Base-by-base conservation (phyloP, 1,284 basidiomycete species). In the Coriolopsis trogii region DNA sequence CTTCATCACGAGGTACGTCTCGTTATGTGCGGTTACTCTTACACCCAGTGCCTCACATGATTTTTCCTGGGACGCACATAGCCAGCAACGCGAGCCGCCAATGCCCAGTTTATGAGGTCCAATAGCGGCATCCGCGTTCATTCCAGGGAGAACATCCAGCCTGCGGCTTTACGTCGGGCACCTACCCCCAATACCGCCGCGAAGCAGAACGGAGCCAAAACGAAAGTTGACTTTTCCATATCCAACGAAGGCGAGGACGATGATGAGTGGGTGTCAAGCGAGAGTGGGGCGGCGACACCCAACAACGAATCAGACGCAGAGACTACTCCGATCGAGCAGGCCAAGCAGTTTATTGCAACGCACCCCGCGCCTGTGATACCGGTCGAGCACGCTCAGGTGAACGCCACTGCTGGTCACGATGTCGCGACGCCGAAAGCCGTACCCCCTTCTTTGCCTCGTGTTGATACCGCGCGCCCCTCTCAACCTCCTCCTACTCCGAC, bases 211-310 rank as follows among this genome's bases (percentile, higher is more conserved):
- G 68, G 65, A 1, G 62, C 63, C 37, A 83, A 77, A 57, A 68
- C 71, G 24, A 84, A 80, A 65, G 63, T 70, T 24, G 83, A 79
- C 3, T 89, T 89, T 62, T 79, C 80, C 18, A 75, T 89, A 45
- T 72, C 82, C 18, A 79, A 69, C 41, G 74, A 67, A 21, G 78
- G 79, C 42, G 81, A 78, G 15, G 83, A 85, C 33, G 85, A 82
- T 16, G 83, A 87, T 47, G 88, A 84, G 55, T 89, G 87, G 85
- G 76, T 87, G 2, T 88, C 86, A 16, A 87, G 82, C 63, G 87
- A 87, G 65, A 89, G 85, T 61, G 87, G 85, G 13, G 84, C 81
- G 1, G 84, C 73, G 2, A 89, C 87, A 2, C 87, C 88, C 8
- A 78, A 77, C 53, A 67, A 63, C 13, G 73, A 72, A 26, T 80